Percentiles rank a stretch among this genome's conserved stretches.
Evolutionary conservation across 2,329 filamentous ascomycete species (phyloP).

Genomic region (Pseudocercospora musae): DNA sequence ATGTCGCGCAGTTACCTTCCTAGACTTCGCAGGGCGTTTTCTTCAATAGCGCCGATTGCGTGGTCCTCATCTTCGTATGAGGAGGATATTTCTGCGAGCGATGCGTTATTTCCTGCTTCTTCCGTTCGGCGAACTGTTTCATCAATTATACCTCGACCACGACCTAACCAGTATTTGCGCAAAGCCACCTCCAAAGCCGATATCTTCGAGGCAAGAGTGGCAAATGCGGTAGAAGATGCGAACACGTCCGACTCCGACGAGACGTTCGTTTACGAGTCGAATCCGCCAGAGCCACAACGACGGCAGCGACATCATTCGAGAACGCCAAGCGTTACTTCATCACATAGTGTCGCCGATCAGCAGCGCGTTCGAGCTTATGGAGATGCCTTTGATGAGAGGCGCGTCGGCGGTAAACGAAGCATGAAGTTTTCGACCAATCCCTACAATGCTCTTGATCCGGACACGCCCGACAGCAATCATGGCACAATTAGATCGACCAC

Average conservation of each 20-base stretch:
- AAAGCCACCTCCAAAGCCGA: conserved; percentile 91
- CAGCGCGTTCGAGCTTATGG: conserved; percentile 61
- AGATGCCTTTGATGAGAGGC: conserved; percentile 60
- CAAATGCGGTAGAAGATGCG: conserved; percentile 90
- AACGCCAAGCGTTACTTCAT: conserved; percentile 88
- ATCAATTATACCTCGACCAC: conserved; percentile 21
- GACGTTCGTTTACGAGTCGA: conserved; percentile 98
- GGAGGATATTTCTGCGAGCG: neutral
- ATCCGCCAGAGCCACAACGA: conserved; percentile 64
- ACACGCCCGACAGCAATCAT: conserved; percentile 40
- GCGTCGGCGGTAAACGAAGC: conserved; percentile 74
- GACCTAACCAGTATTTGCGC: conserved; percentile 33
- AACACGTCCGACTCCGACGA: conserved; percentile 97
- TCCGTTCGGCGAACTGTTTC: conserved; percentile 12
- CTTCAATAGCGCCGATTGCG: neutral
- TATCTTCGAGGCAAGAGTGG: conserved; percentile 95
- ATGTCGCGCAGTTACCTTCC: neutral
- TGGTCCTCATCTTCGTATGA: conserved; percentile 1
- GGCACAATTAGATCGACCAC: conserved; percentile 55
- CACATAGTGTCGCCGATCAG: conserved; percentile 65
- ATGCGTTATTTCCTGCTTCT: neutral
- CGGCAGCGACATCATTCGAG: conserved; percentile 83
- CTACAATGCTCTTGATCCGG: conserved; percentile 55
- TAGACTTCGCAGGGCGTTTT: neutral
- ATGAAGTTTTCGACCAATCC: conserved; percentile 92